Conservation (phyloP, 2,329 filamentous ascomycete genomes). For the Neoscytalidium dimidiatum region DNA sequence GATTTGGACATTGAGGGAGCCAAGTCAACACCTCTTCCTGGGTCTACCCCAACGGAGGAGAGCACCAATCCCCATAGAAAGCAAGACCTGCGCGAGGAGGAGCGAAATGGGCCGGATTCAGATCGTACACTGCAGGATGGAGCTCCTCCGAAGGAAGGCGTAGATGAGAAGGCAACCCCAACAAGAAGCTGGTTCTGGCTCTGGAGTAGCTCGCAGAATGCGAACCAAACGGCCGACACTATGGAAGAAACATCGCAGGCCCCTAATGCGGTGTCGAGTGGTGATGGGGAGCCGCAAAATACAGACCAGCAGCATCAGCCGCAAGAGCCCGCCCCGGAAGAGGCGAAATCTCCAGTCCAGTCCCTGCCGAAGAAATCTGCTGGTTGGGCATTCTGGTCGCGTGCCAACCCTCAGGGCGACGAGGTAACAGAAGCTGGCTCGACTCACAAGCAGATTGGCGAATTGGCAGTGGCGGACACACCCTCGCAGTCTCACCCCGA, state of each 20-base stretch:
- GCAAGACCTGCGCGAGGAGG: conserved; percentile 28
- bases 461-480: conserved; percentile 53
- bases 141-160: neutral
- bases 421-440: conserved; percentile 56
- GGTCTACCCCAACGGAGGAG: conserved; percentile 38
- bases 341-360: conserved; percentile 28
- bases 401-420: conserved; percentile 54
- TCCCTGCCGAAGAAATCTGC: conserved; percentile 52
- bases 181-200: conserved; percentile 51
- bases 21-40: conserved; percentile 44
- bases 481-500: conserved; percentile 53
- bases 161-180: conserved; percentile 25
- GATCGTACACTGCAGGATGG: neutral
- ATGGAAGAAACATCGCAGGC: neutral
- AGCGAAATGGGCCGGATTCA: neutral
- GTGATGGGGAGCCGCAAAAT: neutral
- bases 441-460: conserved; percentile 57
- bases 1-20: conserved; percentile 37
- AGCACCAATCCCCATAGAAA: conserved; percentile 23
- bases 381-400: conserved; percentile 82
- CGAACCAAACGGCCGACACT: conserved; percentile 27
- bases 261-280: neutral
- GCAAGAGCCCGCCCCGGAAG: neutral
- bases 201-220: conserved; percentile 52
- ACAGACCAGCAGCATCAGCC: neutral